These are phyloP conservation scores for Metarhizium humberi DNA, from an alignment of 2,329 filamentous ascomycete genomes.

Conservation along the genomic window DNA sequence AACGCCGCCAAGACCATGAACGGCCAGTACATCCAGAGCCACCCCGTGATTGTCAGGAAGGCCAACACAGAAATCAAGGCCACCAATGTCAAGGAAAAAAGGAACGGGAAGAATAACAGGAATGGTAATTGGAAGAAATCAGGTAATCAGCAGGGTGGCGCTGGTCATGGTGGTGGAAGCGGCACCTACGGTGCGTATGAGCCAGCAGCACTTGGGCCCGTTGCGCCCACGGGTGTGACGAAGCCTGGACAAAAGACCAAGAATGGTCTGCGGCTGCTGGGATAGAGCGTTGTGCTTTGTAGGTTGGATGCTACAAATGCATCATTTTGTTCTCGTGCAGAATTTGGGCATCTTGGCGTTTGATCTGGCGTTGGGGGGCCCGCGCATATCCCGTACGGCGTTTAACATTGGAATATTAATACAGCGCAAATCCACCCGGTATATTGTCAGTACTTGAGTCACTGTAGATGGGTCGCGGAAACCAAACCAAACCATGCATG, in stretches of 20 bases:
- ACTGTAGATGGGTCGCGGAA: neutral
- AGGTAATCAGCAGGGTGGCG: conserved; percentile 16
- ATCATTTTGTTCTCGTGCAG: neutral
- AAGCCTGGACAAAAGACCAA: conserved; percentile 61
- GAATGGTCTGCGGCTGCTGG: conserved; percentile 52
- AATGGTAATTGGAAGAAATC: conserved; percentile 27
- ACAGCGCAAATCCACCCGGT: neutral
- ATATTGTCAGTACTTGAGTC: neutral
- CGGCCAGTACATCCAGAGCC: conserved; percentile 97
- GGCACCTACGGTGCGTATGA: conserved; percentile 37
- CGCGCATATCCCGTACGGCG: conserved; percentile 4
- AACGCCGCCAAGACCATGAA: conserved; percentile 96
- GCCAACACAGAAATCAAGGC: conserved; percentile 88
- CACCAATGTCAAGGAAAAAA: conserved; percentile 54
- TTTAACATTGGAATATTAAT: neutral
- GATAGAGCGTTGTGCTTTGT: conserved; percentile 26
- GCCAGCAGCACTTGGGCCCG: conserved; percentile 39
- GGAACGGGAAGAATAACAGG: conserved; percentile 25
- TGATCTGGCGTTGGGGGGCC: conserved; percentile 1
- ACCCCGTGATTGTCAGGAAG: conserved; percentile 79
- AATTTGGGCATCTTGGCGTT: conserved; percentile 13
- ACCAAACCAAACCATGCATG: neutral
- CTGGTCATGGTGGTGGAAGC: conserved; percentile 16
- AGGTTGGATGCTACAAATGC: neutral
- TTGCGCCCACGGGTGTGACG: conserved; percentile 41